Percentiles rank a stretch among this genome's conserved stretches.
Evolutionary conservation across 768 basidiomycete genomes (phyloP).

Genomic region (Suillus discolor): DNA sequence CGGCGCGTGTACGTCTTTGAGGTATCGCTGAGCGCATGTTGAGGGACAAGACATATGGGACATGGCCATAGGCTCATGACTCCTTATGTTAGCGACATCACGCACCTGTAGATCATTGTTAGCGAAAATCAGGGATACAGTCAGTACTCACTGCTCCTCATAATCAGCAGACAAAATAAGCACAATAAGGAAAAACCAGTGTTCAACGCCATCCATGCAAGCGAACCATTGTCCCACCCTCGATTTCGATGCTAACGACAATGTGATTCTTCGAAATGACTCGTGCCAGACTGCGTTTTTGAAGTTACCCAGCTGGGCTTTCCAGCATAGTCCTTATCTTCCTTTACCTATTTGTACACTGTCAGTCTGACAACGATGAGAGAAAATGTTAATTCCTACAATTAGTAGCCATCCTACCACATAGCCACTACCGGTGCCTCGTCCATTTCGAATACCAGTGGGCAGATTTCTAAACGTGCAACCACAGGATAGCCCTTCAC

Average conservation of each 20-base stretch:
- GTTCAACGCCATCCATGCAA: constrained; percentile 33
- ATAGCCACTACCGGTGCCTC: constrained; percentile 35
- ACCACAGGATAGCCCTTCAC: constrained; percentile 41
- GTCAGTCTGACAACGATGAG: background rate
- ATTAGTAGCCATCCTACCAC: constrained; percentile 44
- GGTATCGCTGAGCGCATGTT: constrained; percentile 21
- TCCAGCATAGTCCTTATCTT: constrained; percentile 9
- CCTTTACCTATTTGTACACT: constrained; percentile 3
- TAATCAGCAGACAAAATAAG: constrained; percentile 22
- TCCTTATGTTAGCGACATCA: constrained; percentile 38
- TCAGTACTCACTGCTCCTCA: constrained; percentile 42
- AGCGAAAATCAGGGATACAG: background rate
- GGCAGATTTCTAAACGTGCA: constrained; percentile 35
- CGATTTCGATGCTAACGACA: background rate
- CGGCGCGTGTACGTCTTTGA: constrained; percentile 15
- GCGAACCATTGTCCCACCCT: constrained; percentile 13
- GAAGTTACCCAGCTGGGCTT: constrained; percentile 12
- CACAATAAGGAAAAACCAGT: constrained; percentile 32
- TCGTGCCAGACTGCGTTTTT: constrained; percentile 14
- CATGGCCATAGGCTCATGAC: constrained; percentile 32
- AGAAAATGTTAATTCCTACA: constrained; percentile 21
- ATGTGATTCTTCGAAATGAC: constrained; percentile 9
- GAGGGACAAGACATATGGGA: constrained; percentile 39
- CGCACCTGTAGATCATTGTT: constrained; percentile 22
- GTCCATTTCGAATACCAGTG: constrained; percentile 33